Base-by-base conservation (phyloP, 1,284 basidiomycete species). In the Moesziomyces parantarcticus region DNA sequence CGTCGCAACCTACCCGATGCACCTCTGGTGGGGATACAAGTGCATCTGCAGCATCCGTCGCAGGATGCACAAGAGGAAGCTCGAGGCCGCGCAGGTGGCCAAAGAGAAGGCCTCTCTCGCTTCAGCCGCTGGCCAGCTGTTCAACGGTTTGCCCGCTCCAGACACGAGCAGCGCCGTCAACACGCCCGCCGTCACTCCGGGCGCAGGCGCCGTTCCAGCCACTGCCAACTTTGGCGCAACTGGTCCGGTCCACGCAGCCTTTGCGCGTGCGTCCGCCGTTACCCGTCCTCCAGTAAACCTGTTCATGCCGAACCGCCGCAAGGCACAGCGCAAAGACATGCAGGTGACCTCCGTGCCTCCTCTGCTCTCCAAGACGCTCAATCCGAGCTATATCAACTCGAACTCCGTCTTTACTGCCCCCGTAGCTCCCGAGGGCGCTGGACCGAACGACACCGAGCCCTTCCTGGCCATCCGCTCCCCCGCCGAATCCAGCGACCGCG, bases 11-110 rank as follows among this genome's bases (percentile, higher is more conserved):
- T 78, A 79, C 26, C 82, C 82, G 3, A 83, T 83, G 82, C 82
- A 83, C 50, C 50, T 80, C 5, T 78, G 77, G 58, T 83, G 82
- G 82, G 79, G 78, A 5, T 81, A 79, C 76, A 83, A 83, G 66
- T 77, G 77, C 51, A 69, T 83, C 39, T 72, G 75, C 50, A 76
- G 76, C 29, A 65, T 83, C 11, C 72, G 71, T 16, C 68, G 79
- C 10, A 64, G 82, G n/a, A 79, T 80, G 77, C 46, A 58, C 54
- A 83, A 80, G 71, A 71, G 77, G 29, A 73, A 63, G 50, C 60
- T 75, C 26, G 78, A 75, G 43, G 72, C 69, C 10, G 68, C 60
- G 6, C 61, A 73, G 50, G 65, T 76, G 42, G 70, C 61, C 26
- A 59, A 59, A 45, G 63, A 72, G 49, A 63, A 65, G 49, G 70